Percentiles rank a stretch among this genome's conserved stretches.
Conservation (phyloP, 495 filamentous ascomycete genomes). For the Podospora sp. region DNA sequence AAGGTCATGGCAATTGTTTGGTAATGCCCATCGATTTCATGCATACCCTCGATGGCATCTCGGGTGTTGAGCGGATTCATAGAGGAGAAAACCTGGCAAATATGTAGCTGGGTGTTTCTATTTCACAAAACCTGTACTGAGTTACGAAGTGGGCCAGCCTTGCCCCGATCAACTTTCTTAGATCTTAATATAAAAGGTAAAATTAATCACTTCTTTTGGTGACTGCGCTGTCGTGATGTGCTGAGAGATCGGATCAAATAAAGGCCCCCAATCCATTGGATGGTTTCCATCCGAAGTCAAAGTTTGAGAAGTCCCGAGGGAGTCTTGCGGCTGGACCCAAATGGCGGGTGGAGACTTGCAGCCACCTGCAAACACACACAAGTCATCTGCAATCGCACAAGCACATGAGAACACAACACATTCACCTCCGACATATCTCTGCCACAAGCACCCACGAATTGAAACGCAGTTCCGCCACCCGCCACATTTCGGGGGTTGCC, state of each 20-base stretch:
- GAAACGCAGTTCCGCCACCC: not conserved
- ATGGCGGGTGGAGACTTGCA: not conserved
- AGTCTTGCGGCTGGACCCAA: not conserved
- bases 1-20: constrained; percentile 22
- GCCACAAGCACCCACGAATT: not conserved
- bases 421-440: no score
- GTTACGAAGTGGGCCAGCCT: constrained; percentile 29
- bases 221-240: not conserved
- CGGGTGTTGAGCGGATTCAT: constrained; percentile 27
- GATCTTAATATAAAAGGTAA: constrained; percentile 46
- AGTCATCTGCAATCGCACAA: no score
- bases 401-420: no score
- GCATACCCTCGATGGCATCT: constrained; percentile 29
- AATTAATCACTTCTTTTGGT: constrained; percentile 17
- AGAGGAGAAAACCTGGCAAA: constrained; percentile 25
- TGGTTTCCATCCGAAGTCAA: not conserved
- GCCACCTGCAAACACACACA: not conserved
- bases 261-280: not conserved
- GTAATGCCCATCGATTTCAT: constrained; percentile 22
- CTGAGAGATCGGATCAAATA: not conserved
- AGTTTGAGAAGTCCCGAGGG: no score
- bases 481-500: not conserved
- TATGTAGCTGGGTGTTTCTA: constrained; percentile 32
- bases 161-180: constrained; percentile 31
- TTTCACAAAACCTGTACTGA: constrained; percentile 36